These are phyloP conservation scores for Orbilia oligospora DNA, from an alignment of 2,329 filamentous ascomycete genomes.

Conservation along the genomic window DNA sequence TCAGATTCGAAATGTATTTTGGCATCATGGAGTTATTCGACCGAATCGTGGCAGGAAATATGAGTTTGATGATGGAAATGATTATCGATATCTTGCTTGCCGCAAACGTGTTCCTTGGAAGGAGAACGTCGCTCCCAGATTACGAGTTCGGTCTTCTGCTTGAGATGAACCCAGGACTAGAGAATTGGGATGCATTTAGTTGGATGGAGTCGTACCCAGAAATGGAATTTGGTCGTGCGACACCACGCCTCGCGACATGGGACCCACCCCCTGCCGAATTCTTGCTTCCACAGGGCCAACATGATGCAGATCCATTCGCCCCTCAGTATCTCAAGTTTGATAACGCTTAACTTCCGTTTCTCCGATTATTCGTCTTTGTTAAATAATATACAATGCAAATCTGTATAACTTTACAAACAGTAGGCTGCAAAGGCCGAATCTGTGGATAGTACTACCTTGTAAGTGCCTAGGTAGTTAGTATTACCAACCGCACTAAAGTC, in stretches of 20 bases:
- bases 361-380: neutral
- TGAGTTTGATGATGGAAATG: slow-evolving; percentile 34
- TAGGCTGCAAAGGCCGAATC: neutral
- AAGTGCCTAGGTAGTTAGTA: too few relatives aligned
- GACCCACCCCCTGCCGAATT: neutral
- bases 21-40: neutral
- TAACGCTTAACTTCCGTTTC: too few relatives aligned
- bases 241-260: too few relatives aligned
- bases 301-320: neutral
- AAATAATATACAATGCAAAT: neutral
- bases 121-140: slow-evolving; percentile 20
- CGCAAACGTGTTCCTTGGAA: slow-evolving; percentile 23
- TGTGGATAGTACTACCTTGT: neutral
- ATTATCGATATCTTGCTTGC: slow-evolving; percentile 17
- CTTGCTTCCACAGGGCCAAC: neutral
- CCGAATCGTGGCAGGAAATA: neutral
- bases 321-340: neutral
- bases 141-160: slow-evolving; percentile 8
- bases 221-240: neutral
- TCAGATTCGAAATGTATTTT: neutral
- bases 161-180: neutral
- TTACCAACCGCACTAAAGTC: neutral
- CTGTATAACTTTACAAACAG: neutral
- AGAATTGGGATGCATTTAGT: neutral
- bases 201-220: slow-evolving; percentile 43